A percentile compares a stretch with the other conserved stretches of the same genome.
phyloP scores from a whole-genome alignment of 257 asterid genomes.

The Solanum habrochaites region DNA sequence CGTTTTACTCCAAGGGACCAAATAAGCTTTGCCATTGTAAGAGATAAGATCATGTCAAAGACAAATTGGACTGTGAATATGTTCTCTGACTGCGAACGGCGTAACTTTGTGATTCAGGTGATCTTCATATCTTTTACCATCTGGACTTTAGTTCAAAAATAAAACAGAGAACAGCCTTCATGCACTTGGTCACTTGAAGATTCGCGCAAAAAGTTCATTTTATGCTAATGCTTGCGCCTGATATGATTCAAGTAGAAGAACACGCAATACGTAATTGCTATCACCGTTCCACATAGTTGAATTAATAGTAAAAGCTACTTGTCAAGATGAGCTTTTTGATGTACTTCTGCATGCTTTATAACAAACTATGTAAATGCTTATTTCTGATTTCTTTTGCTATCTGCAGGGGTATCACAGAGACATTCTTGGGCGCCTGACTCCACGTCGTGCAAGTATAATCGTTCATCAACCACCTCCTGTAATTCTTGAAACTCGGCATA shows the following conservation, averaged over 20 bases:
- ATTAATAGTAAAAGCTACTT: not conserved
- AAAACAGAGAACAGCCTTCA: not conserved
- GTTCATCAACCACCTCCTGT: conserved; percentile 40
- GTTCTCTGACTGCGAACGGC: conserved; percentile 93
- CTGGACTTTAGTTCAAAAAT: not conserved
- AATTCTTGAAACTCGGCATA: not conserved
- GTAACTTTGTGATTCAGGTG: conserved; percentile 93
- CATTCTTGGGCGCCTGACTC: conserved; percentile 49
- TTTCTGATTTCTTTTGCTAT: not conserved
- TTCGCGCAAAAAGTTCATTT: not conserved
- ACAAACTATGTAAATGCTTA: not conserved
- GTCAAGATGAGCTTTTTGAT: not conserved
- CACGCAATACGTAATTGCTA: not conserved
- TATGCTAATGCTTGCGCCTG: not conserved
- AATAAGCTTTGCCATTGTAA: conserved; percentile 78
- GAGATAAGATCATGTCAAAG: conserved; percentile 67
- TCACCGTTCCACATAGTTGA: not conserved
- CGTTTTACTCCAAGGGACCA: conserved; percentile 95
- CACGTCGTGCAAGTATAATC: conserved; percentile 6
- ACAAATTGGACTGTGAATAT: conserved; percentile 71
- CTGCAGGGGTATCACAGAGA: conserved; percentile 88
- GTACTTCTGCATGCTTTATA: not conserved
- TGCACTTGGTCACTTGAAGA: not conserved
- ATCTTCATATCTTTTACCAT: not conserved
- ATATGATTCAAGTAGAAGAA: not conserved